Evolutionary conservation across 352 stramenopile species (phyloP).

Genomic region (Pythium insidiosum): DNA sequence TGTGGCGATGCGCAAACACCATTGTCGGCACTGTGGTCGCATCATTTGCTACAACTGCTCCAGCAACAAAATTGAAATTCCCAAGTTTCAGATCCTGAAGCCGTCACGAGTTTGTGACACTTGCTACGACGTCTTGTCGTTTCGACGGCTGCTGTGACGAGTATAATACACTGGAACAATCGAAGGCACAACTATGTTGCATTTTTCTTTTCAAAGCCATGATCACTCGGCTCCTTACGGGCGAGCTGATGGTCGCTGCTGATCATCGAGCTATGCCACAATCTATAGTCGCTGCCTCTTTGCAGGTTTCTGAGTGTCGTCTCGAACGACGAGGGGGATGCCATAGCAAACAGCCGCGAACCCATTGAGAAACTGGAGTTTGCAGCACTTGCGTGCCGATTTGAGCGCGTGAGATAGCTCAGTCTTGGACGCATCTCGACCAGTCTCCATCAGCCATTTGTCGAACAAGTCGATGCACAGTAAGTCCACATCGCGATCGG

Average conservation of each 20-base stretch:
- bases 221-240: too few relatives aligned
- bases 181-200: too few relatives aligned
- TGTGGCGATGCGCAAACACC: constrained; percentile 78
- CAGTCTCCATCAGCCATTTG: constrained; percentile 51
- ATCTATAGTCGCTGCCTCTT: too few relatives aligned
- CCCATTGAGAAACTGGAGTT: constrained; percentile 93
- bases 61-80: constrained; percentile 76
- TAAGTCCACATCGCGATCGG: constrained; percentile 97
- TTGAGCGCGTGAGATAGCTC: constrained; percentile 4
- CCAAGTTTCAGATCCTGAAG: constrained; percentile 74
- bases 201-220: too few relatives aligned
- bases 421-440: not conserved
- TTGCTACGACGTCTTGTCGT: constrained; percentile 79
- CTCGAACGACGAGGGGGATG: constrained; percentile 75
- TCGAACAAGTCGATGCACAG: constrained; percentile 57
- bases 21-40: constrained; percentile 77
- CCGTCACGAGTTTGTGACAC: constrained; percentile 74
- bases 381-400: constrained; percentile 80
- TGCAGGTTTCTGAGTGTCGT: too few relatives aligned
- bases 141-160: constrained; percentile 63
- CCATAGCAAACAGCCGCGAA: constrained; percentile 94
- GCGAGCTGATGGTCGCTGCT: too few relatives aligned
- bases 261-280: too few relatives aligned
- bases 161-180: too few relatives aligned
- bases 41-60: constrained; percentile 85